Evolutionary conservation across 495 filamentous ascomycete genomes (phyloP).

Genomic region (Neurospora sp.): DNA sequence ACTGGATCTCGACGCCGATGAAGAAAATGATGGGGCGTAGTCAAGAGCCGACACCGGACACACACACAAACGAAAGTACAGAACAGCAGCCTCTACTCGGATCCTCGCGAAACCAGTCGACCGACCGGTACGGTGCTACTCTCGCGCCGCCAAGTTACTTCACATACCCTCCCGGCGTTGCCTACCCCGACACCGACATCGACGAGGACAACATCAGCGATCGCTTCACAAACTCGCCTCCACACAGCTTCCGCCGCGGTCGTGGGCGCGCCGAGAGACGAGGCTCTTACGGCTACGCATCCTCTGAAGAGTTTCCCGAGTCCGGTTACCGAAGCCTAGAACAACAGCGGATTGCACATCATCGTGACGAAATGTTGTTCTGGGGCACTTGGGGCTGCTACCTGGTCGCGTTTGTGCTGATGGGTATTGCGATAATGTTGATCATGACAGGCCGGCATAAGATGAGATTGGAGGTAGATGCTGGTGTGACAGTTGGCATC

Average conservation of each 20-base stretch:
- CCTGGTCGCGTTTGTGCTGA: slow-evolving; percentile 37
- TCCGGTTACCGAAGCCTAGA: slow-evolving; percentile 29
- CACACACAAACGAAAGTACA: neutral
- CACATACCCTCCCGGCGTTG: slow-evolving; percentile 2
- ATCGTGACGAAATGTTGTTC: slow-evolving; percentile 38
- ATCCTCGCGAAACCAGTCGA: slow-evolving; percentile 2
- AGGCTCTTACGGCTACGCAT: slow-evolving; percentile 19
- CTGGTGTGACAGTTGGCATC: slow-evolving; percentile 50
- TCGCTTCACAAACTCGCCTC: slow-evolving; percentile 8
- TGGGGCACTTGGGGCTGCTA: slow-evolving; percentile 36
- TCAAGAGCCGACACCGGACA: neutral
- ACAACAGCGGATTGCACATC: slow-evolving; percentile 28
- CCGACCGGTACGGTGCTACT: neutral
- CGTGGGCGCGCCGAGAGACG: slow-evolving; percentile 13
- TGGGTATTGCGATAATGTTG: slow-evolving; percentile 43
- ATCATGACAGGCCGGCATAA: slow-evolving; percentile 44
- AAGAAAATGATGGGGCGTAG: slow-evolving; percentile 26
- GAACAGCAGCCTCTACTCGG: slow-evolving; percentile 29
- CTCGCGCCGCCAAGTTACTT: slow-evolving; percentile 12
- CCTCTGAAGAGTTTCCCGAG: slow-evolving; percentile 24
- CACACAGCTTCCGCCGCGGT: slow-evolving; percentile 11
- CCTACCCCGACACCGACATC: slow-evolving; percentile 18
- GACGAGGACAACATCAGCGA: slow-evolving; percentile 17
- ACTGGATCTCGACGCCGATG: slow-evolving; percentile 33
- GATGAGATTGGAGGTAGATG: slow-evolving; percentile 47